These are phyloP conservation scores for Tripidium arundinaceum DNA, from an alignment of 202 grass and related monocot genomes.

Conservation along the genomic window DNA sequence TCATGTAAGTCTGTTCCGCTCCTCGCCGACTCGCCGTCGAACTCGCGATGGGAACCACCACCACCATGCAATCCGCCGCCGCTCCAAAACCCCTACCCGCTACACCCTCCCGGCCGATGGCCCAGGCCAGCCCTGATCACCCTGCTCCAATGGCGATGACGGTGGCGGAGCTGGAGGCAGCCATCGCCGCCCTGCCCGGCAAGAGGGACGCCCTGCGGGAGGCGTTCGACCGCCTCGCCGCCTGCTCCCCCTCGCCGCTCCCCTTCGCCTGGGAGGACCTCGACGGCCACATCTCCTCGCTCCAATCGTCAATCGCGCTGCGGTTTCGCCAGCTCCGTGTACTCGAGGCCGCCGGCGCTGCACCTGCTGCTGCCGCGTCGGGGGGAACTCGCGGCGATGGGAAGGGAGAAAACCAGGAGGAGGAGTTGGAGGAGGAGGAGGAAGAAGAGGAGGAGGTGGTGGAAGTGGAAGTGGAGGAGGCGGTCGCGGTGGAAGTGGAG, in stretches of 20 bases:
- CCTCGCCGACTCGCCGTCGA: not conserved
- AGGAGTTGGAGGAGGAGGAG: not conserved
- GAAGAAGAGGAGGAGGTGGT: not conserved
- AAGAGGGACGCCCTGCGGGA: slow-evolving; percentile 36
- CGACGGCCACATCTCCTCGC: slow-evolving; percentile 37
- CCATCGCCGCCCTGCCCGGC: slow-evolving; percentile 25
- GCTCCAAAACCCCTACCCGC: not conserved
- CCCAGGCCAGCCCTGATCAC: not conserved
- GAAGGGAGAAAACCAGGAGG: not conserved
- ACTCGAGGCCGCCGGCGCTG: slow-evolving; percentile 1
- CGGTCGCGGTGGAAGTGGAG: not conserved
- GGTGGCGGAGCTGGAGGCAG: slow-evolving; percentile 27
- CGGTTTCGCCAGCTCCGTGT: slow-evolving; percentile 30
- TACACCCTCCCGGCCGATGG: not conserved
- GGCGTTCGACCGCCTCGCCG: slow-evolving; percentile 38
- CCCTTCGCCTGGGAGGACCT: slow-evolving; percentile 39
- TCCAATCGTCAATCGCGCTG: slow-evolving; percentile 25
- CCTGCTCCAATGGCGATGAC: slow-evolving; percentile 11
- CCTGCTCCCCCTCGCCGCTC: slow-evolving; percentile 36
- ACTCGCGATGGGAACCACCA: not conserved
- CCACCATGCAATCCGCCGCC: not conserved
- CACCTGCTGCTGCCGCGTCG: not conserved
- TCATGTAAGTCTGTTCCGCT: not conserved
- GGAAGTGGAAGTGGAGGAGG: not conserved
- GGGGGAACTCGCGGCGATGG: not conserved